phyloP scores from a whole-genome alignment of 345 rosid species.

The Garcia nutans region DNA sequence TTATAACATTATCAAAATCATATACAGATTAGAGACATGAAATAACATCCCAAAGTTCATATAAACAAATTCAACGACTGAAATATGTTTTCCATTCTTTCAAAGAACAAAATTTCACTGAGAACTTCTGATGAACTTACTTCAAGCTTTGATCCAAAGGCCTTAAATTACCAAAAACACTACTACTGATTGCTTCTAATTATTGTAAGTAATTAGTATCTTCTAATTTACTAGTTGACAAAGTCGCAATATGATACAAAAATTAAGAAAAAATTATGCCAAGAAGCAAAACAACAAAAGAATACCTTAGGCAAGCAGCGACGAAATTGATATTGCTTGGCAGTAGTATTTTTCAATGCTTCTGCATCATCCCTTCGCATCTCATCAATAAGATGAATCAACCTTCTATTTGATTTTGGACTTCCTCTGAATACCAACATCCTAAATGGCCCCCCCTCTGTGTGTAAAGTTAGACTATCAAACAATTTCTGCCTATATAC shows the following conservation, averaged over 20 bases:
- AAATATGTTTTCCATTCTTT: neutral
- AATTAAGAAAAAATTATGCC: neutral
- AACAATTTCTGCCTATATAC: conserved; percentile 33
- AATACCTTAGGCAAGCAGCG: conserved; percentile 39
- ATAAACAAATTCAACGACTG: neutral
- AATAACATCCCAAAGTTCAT: neutral
- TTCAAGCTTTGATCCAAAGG: neutral
- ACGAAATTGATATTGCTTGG: conserved; percentile 13
- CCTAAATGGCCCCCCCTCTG: conserved; percentile 46
- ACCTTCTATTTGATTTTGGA: conserved; percentile 41
- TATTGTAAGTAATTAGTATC: neutral
- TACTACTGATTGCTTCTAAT: neutral
- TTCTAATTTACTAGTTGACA: neutral
- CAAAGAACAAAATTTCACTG: neutral
- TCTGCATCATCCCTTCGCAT: conserved; percentile 37
- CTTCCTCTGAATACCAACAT: conserved; percentile 56
- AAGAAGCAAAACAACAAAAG: neutral
- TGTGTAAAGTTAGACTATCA: conserved; percentile 38
- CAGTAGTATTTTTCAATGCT: conserved; percentile 3
- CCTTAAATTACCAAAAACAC: neutral
- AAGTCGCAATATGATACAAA: neutral
- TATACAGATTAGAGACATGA: neutral
- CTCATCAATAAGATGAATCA: conserved; percentile 31
- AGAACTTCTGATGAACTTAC: neutral
- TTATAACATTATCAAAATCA: neutral